Percentiles rank a stretch among this genome's conserved stretches.
Evolutionary conservation across 2,329 filamentous ascomycete species (phyloP).

Genomic region (Penicillium polonicum): DNA sequence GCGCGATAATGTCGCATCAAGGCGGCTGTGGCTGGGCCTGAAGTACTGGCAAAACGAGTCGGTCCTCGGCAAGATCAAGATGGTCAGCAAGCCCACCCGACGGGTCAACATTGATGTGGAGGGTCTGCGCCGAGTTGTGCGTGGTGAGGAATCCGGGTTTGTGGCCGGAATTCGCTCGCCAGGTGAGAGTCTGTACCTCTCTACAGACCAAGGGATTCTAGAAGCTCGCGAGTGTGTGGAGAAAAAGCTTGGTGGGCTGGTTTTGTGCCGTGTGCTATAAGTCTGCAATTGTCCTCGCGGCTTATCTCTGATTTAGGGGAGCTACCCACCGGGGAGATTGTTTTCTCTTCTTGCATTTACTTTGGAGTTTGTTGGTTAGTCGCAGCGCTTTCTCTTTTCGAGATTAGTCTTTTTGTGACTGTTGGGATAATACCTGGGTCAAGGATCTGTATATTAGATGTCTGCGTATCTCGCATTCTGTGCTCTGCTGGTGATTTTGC

Average conservation of each 20-base stretch:
- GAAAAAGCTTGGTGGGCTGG: slow-evolving; percentile 74
- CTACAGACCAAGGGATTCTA: slow-evolving; percentile 73
- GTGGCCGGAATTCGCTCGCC: slow-evolving; percentile 70
- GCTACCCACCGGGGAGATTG: slow-evolving; percentile 17
- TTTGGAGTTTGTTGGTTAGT: slow-evolving; percentile 40
- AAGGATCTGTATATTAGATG: slow-evolving; percentile 40
- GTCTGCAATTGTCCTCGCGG: background rate
- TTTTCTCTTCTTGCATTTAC: slow-evolving; percentile 34
- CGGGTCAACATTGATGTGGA: slow-evolving; percentile 64
- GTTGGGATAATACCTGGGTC: slow-evolving; percentile 34
- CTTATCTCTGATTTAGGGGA: slow-evolving; percentile 12
- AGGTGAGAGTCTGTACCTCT: slow-evolving; percentile 79
- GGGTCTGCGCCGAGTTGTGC: slow-evolving; percentile 63
- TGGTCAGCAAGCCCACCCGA: slow-evolving; percentile 73
- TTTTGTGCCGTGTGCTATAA: slow-evolving; percentile 68
- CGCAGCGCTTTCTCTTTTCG: slow-evolving; percentile 33
- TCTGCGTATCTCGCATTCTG: slow-evolving; percentile 27
- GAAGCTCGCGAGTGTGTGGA: slow-evolving; percentile 81
- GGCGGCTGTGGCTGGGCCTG: slow-evolving; percentile 81
- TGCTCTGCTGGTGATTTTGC: slow-evolving; percentile 18
- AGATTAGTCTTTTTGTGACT: slow-evolving; percentile 33
- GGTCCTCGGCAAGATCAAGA: slow-evolving; percentile 65
- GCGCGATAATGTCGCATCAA: slow-evolving; percentile 66
- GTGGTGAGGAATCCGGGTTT: slow-evolving; percentile 65
- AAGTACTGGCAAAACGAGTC: slow-evolving; percentile 87